phyloP scores from a whole-genome alignment of 257 asterid species.

The Solanum arcanum region DNA sequence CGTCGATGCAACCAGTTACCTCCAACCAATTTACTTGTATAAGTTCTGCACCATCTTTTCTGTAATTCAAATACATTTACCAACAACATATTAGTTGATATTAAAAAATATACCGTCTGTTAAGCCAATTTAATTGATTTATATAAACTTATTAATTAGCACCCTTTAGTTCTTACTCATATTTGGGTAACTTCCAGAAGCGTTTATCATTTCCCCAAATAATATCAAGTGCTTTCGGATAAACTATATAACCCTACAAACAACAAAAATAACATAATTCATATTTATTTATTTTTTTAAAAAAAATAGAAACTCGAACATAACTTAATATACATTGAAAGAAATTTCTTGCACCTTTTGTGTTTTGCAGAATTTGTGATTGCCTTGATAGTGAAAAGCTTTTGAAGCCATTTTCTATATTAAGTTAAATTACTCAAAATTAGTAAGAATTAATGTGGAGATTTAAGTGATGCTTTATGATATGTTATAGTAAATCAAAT shows the following conservation, averaged over 20 bases:
- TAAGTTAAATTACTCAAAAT: not conserved
- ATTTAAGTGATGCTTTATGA: not conserved
- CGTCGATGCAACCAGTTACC: slow-evolving; percentile 12
- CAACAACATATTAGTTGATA: not conserved
- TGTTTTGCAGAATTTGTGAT: not conserved
- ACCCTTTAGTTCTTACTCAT: not conserved
- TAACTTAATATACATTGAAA: not conserved
- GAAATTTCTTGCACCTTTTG: not conserved
- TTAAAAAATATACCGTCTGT: not conserved
- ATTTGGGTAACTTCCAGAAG: not conserved
- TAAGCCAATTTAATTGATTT: too few species aligned
- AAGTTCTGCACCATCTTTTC: not conserved
- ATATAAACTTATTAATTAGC: too few species aligned
- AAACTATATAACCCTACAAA: not conserved
- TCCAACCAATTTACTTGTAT: slow-evolving; percentile 22
- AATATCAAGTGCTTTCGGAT: not conserved
- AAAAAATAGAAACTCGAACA: not conserved
- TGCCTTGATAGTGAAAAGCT: not conserved
- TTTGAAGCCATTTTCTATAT: not conserved
- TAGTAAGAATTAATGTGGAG: not conserved
- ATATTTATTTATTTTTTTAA: too few species aligned
- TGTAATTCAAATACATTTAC: not conserved
- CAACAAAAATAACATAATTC: not conserved
- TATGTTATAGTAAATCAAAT: not conserved
- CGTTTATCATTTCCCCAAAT: not conserved